Conservation (phyloP, 148 eudicot genomes). For the Persicaria tinctoria region DNA sequence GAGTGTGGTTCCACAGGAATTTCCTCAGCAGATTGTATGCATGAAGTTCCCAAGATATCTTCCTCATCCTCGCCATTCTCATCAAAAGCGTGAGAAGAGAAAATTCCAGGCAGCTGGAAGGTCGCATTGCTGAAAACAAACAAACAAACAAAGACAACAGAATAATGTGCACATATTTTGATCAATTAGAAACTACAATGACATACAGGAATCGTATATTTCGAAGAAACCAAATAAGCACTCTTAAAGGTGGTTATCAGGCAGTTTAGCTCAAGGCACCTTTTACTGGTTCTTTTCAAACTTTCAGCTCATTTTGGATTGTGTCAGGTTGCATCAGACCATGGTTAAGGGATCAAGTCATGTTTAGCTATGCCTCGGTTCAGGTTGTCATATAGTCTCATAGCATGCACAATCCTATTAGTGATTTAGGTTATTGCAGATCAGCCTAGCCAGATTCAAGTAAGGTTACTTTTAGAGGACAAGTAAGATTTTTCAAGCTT, state of each 20-base stretch:
- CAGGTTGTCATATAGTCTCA: background rate
- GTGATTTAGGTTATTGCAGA: background rate
- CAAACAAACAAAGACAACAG: constrained; percentile 17
- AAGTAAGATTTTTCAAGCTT: too few species aligned
- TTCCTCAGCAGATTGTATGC: constrained; percentile 26
- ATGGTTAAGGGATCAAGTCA: background rate
- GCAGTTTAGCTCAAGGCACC: background rate
- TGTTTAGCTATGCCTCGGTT: background rate
- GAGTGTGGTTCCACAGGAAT: constrained; percentile 25
- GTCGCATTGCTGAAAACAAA: constrained; percentile 66
- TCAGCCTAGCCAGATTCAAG: too few species aligned
- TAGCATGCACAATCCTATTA: background rate
- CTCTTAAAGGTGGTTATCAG: background rate
- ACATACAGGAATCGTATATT: too few species aligned
- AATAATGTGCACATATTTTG: constrained; percentile 1
- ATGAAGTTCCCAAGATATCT: constrained; percentile 27
- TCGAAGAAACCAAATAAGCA: background rate
- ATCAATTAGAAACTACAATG: background rate
- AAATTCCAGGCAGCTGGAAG: constrained; percentile 79
- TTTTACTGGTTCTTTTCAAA: background rate
- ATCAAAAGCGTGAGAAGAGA: constrained; percentile 51
- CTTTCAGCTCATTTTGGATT: background rate
- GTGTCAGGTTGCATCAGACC: background rate
- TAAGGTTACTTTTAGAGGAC: too few species aligned
- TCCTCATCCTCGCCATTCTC: constrained; percentile 75